These are phyloP conservation scores for Vachellia pachyceras DNA, from an alignment of 306 rosid species.

Conservation along the genomic window DNA sequence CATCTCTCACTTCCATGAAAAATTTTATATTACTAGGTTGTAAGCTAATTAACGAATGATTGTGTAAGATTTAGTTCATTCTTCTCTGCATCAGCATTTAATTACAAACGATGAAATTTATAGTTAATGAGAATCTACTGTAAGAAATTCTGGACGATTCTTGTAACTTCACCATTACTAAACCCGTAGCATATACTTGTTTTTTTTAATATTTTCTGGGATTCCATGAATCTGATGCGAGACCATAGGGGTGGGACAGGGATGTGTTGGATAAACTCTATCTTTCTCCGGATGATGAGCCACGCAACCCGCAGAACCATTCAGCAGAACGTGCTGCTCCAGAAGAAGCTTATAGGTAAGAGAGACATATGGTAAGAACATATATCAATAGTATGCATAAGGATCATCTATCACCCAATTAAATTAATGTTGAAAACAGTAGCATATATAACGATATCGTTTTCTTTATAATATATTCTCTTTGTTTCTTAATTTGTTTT, in stretches of 20 bases:
- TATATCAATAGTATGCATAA: background rate
- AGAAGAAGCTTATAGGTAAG: background rate
- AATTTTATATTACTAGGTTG: too few relatives aligned
- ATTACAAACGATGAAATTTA: too few relatives aligned
- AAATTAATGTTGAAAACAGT: background rate
- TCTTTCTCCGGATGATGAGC: constrained; percentile 59
- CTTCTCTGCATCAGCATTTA: background rate
- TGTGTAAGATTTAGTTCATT: background rate
- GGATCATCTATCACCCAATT: background rate
- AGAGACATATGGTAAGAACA: background rate
- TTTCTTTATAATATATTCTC: background rate
- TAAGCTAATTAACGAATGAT: too few relatives aligned
- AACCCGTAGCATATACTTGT: background rate
- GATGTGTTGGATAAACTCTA: constrained; percentile 61
- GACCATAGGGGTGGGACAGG: constrained; percentile 44
- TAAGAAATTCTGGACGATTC: background rate
- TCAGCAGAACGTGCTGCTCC: constrained; percentile 23
- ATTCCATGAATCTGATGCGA: constrained; percentile 60
- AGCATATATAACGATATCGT: background rate
- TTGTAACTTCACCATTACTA: background rate
- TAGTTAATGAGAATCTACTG: background rate
- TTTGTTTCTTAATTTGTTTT: background rate
- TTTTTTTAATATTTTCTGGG: background rate
- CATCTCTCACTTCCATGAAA: too few relatives aligned
- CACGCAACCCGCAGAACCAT: constrained; percentile 26